These are phyloP conservation scores for Neoascochyta sp. DNA, from an alignment of 2,329 filamentous ascomycete genomes.

Conservation along the genomic window DNA sequence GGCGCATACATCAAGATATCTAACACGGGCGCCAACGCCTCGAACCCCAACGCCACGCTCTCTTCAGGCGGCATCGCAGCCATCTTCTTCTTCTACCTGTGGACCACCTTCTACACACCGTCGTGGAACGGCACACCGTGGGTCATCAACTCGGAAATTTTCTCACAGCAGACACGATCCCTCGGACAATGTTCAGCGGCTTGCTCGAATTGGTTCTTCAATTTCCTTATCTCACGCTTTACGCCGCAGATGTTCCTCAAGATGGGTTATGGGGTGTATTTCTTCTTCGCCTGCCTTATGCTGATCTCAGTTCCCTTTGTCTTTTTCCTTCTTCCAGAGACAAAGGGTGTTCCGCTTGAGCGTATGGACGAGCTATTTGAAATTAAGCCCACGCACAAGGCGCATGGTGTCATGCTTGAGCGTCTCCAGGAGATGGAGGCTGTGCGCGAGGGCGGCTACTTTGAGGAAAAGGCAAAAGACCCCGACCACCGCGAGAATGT, in stretches of 20 bases:
- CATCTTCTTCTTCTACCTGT: conserved; percentile 71
- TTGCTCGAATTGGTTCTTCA: conserved; percentile 69
- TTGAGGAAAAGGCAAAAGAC: conserved; percentile 9
- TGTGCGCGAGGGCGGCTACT: conserved; percentile 12
- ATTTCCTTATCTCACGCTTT: conserved; percentile 66
- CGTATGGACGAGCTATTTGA: conserved; percentile 48
- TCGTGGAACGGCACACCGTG: conserved; percentile 71
- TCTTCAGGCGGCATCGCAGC: conserved; percentile 55
- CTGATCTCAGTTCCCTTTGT: conserved; percentile 45
- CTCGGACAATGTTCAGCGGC: conserved; percentile 69
- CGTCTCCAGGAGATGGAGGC: conserved; percentile 39
- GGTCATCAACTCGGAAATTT: conserved; percentile 73
- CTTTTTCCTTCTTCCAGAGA: conserved; percentile 44
- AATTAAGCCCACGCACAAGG: conserved; percentile 40
- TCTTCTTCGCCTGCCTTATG: conserved; percentile 50
- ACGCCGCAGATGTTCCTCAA: conserved; percentile 59
- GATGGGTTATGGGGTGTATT: conserved; percentile 45
- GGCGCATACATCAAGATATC: conserved; percentile 58
- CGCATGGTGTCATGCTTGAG: conserved; percentile 39
- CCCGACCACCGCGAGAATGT: conserved; percentile 8
- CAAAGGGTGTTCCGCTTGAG: conserved; percentile 46
- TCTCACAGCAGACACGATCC: conserved; percentile 61
- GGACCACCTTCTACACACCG: conserved; percentile 68
- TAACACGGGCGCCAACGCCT: conserved; percentile 36
- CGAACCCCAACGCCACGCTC: conserved; percentile 28